These are phyloP conservation scores for Chloranthus sessilifolius DNA, from an alignment of 164 flowering plant species.

Conservation along the genomic window DNA sequence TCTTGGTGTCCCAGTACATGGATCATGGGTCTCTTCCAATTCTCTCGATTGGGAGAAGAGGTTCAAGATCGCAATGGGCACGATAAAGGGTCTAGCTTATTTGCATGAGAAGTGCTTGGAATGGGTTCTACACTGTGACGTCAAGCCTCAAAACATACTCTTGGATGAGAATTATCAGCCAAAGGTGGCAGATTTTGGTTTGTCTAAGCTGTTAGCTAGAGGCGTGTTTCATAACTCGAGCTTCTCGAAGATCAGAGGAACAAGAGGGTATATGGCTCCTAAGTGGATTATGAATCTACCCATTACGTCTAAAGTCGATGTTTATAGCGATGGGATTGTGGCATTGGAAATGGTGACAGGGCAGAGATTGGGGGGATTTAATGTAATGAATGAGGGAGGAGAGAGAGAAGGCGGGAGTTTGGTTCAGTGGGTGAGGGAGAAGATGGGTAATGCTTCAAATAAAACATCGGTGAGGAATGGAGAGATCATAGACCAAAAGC, in stretches of 20 bases:
- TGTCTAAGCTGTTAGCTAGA: constrained; percentile 27
- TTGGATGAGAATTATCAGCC: constrained; percentile 22
- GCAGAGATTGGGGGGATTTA: neutral
- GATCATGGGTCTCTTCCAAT: constrained; percentile 25
- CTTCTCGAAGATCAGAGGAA: constrained; percentile 30
- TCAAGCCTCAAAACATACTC: constrained; percentile 34
- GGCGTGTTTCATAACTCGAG: constrained; percentile 3
- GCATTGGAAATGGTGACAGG: constrained; percentile 17
- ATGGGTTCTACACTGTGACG: constrained; percentile 36
- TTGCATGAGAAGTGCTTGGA: constrained; percentile 34
- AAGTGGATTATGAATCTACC: constrained; percentile 32
- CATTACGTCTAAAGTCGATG: constrained; percentile 35
- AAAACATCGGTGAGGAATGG: neutral
- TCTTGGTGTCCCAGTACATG: constrained; percentile 30
- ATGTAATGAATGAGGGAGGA: constrained; percentile 77
- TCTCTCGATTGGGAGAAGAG: constrained; percentile 21
- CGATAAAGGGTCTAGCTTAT: constrained; percentile 31
- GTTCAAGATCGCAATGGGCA: constrained; percentile 20
- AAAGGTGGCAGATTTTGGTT: constrained; percentile 34
- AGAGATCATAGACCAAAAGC: neutral
- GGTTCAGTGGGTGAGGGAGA: neutral
- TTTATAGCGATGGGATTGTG: constrained; percentile 39
- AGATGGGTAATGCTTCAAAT: no score
- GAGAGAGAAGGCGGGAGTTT: constrained; percentile 11
- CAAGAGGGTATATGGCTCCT: constrained; percentile 43